Evolutionary conservation across 2,329 filamentous ascomycete genomes (phyloP).

Genomic region (Dactylonectria estremocensis): DNA sequence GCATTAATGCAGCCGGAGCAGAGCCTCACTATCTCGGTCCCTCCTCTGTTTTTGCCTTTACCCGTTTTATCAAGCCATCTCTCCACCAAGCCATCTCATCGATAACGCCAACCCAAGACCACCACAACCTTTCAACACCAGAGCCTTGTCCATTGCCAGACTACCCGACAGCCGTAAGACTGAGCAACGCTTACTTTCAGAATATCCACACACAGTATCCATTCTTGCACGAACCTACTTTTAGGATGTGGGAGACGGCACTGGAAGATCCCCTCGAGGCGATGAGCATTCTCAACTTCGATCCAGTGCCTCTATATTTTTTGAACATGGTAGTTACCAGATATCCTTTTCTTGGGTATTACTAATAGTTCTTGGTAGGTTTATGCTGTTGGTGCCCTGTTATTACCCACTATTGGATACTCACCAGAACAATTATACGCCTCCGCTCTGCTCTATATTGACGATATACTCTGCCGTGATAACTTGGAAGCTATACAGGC

Average conservation of each 20-base stretch:
- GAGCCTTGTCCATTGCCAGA: slow-evolving; percentile 27
- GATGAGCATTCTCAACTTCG: slow-evolving; percentile 9
- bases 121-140: slow-evolving; percentile 3
- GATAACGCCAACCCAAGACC: not conserved
- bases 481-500: slow-evolving; percentile 53
- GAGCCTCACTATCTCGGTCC: slow-evolving; percentile 50
- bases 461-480: slow-evolving; percentile 40
- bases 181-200: slow-evolving; percentile 54
- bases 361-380: slow-evolving; percentile 26
- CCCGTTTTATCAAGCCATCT: slow-evolving; percentile 42
- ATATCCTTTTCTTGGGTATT: too few relatives aligned
- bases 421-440: slow-evolving; percentile 40
- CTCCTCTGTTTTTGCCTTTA: slow-evolving; percentile 50
- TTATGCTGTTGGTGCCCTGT: slow-evolving; percentile 33
- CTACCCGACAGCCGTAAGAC: slow-evolving; percentile 19
- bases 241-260: slow-evolving; percentile 50
- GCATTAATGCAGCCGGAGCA: slow-evolving; percentile 32
- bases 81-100: slow-evolving; percentile 21
- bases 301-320: slow-evolving; percentile 19
- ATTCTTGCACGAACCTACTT: slow-evolving; percentile 55
- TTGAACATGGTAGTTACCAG: slow-evolving; percentile 27
- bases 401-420: slow-evolving; percentile 25
- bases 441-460: slow-evolving; percentile 39
- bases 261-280: slow-evolving; percentile 36
- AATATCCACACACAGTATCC: slow-evolving; percentile 57